A percentile compares a stretch with the other conserved stretches of the same genome.
Evolutionary conservation across 441 rosid species (phyloP).

Genomic region (Pelargonium citronellum): DNA sequence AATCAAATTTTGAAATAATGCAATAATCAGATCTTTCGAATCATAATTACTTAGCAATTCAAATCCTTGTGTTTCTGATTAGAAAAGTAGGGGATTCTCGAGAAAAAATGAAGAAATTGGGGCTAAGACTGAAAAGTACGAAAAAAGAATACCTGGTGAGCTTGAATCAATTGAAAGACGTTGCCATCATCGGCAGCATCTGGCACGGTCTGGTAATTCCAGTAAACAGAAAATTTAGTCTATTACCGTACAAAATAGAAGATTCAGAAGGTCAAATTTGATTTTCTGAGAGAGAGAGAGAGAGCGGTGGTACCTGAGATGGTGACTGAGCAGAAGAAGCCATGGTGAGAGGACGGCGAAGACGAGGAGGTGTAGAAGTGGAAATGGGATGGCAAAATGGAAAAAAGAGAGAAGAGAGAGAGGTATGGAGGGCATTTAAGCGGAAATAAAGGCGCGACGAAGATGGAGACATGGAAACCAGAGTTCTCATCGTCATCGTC

Average conservation of each 20-base stretch:
- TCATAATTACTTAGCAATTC: not conserved
- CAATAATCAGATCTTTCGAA: not conserved
- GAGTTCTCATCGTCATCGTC: too few species aligned
- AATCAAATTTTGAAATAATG: conserved; percentile 2
- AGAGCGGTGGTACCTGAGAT: conserved; percentile 32
- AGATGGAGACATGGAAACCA: too few species aligned
- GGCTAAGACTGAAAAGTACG: not conserved
- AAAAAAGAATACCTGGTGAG: conserved; percentile 56
- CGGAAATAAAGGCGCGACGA: conserved; percentile 9
- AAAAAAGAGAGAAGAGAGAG: conserved; percentile 24
- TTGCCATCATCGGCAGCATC: conserved; percentile 39
- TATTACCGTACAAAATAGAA: not conserved
- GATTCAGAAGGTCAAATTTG: not conserved
- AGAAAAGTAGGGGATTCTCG: not conserved
- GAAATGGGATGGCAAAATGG: conserved; percentile 28
- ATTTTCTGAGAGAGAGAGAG: conserved; percentile 6
- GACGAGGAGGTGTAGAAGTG: conserved; percentile 16
- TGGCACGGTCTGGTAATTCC: conserved; percentile 42
- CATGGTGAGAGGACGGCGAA: conserved; percentile 39
- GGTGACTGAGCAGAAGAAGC: conserved; percentile 59
- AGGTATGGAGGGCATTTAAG: conserved; percentile 20
- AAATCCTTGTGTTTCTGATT: not conserved
- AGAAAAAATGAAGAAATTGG: too few species aligned
- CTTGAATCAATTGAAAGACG: conserved; percentile 58
- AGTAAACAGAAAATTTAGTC: not conserved